These are phyloP conservation scores for Neurospora discreta DNA, from an alignment of 495 filamentous ascomycete species.

Conservation along the genomic window DNA sequence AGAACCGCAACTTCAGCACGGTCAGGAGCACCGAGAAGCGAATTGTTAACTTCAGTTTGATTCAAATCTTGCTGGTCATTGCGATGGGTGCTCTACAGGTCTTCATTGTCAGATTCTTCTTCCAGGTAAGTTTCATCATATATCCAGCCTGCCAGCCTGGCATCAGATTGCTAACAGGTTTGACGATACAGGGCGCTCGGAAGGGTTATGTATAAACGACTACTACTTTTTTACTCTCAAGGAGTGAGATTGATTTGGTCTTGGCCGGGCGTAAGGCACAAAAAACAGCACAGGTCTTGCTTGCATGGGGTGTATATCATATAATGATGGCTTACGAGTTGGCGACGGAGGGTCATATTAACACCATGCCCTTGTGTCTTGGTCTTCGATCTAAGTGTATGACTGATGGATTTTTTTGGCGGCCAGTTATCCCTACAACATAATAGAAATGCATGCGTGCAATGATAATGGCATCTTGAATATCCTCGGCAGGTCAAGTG, in stretches of 20 bases:
- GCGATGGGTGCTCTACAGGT: conserved; percentile 96
- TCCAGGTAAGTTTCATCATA: conserved; percentile 50
- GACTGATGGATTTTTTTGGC: neutral
- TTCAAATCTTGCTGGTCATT: conserved; percentile 85
- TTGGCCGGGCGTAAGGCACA: conserved; percentile 16
- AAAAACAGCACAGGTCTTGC: conserved; percentile 12
- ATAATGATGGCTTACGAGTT: conserved; percentile 15
- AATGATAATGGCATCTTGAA: neutral
- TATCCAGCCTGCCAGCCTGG: neutral
- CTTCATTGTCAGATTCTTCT: conserved; percentile 97
- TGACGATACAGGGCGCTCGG: conserved; percentile 34
- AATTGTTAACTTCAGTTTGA: conserved; percentile 94
- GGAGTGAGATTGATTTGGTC: conserved; percentile 4
- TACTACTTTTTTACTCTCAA: neutral
- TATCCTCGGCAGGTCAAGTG: neutral
- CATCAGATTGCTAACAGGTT: conserved; percentile 9
- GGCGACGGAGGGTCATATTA: neutral
- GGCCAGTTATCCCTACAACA: neutral
- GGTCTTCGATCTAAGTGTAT: neutral
- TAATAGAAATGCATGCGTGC: neutral
- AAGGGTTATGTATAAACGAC: conserved; percentile 46
- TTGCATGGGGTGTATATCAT: conserved; percentile 13
- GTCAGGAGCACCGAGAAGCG: conserved; percentile 89
- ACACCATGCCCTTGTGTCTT: neutral
- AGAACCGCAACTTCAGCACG: conserved; percentile 98